Percentiles rank a stretch among this genome's conserved stretches.
Conservation (phyloP, 257 asterid genomes). For the Rubia yunnanensis region DNA sequence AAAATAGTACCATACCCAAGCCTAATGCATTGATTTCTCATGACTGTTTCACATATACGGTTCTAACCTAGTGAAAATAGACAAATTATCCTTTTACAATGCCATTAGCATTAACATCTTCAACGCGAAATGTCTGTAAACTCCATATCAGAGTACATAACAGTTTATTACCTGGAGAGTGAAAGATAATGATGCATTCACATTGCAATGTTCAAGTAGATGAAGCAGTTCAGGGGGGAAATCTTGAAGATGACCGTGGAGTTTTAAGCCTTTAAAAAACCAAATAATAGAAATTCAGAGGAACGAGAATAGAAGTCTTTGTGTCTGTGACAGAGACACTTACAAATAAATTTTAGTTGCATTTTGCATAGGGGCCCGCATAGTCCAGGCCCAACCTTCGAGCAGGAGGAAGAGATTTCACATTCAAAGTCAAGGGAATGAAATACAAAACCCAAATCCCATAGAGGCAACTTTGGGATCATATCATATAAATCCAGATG, state of each 20-base stretch:
- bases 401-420: constrained; percentile 12
- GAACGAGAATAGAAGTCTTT: constrained; percentile 1
- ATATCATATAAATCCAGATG: too few species aligned
- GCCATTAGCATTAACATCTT: constrained; percentile 62
- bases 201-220: too few species aligned
- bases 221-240: constrained; percentile 78
- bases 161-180: constrained; percentile 72
- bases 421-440: background rate
- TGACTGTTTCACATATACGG: too few species aligned
- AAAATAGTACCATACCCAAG: too few species aligned
- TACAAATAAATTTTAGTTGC: constrained; percentile 44
- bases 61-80: too few species aligned
- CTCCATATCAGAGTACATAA: constrained; percentile 28
- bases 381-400: constrained; percentile 79
- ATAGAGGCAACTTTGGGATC: too few species aligned
- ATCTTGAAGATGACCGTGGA: constrained; percentile 33
- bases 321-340: constrained; percentile 20
- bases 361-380: constrained; percentile 63
- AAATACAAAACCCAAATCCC: background rate
- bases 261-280: constrained; percentile 39
- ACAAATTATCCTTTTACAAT: constrained; percentile 65
- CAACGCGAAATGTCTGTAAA: constrained; percentile 85
- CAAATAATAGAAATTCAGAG: constrained; percentile 7
- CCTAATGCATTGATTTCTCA: too few species aligned
- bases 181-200: too few species aligned